These are phyloP conservation scores for Saturnispora kantuleensis DNA, from an alignment of 805 yeast species.

Conservation along the genomic window DNA sequence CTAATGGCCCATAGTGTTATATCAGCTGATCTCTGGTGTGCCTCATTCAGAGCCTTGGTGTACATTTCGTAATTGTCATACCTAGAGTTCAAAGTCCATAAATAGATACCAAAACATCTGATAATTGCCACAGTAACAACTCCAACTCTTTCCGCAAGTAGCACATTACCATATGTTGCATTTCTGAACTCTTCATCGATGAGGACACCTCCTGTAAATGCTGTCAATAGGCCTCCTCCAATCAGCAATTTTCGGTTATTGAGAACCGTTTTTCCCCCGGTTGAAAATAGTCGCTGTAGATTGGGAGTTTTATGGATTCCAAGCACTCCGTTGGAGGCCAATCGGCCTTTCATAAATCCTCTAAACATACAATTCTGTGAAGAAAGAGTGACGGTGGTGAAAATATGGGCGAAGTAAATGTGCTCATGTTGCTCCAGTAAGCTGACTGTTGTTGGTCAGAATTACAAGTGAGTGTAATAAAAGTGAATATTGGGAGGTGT, in stretches of 20 bases:
- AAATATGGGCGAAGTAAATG: too few species aligned
- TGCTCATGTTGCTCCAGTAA: too few species aligned
- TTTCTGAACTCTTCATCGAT: conserved; percentile 29
- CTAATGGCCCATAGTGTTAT: conserved; percentile 74
- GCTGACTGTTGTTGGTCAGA: too few species aligned
- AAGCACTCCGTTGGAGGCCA: not conserved
- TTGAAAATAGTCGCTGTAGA: not conserved
- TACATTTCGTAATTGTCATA: conserved; percentile 39
- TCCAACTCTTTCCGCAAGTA: conserved; percentile 41
- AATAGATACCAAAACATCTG: conserved; percentile 65
- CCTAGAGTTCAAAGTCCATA: conserved; percentile 36
- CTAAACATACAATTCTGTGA: not conserved
- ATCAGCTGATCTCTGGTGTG: conserved; percentile 69
- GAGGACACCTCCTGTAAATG: conserved; percentile 17
- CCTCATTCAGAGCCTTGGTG: conserved; percentile 41
- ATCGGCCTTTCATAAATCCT: not conserved
- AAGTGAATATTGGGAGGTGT: too few species aligned
- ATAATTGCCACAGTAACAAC: conserved; percentile 61
- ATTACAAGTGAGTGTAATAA: too few species aligned
- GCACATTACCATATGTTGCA: conserved; percentile 25
- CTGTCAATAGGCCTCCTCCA: conserved; percentile 10
- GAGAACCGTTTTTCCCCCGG: not conserved
- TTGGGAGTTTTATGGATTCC: not conserved
- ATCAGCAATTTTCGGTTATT: not conserved
- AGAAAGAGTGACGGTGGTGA: too few species aligned